Conservation (phyloP, 768 basidiomycete genomes). For the Amanita rimosa region DNA sequence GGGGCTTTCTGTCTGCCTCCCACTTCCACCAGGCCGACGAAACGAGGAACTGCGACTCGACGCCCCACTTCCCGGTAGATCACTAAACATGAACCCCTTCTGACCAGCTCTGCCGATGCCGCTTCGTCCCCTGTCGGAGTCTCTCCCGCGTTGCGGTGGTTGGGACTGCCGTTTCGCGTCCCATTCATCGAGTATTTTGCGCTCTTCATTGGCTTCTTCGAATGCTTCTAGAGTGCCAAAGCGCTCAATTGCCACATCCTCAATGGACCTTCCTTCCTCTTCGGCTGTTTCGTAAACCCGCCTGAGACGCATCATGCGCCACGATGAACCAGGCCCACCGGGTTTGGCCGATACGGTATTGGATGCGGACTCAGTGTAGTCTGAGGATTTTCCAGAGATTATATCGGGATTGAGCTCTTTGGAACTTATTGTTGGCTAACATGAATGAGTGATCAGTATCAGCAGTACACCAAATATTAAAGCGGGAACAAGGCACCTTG, state of each 20-base stretch:
- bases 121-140: constrained; percentile 18
- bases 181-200: constrained; percentile 76
- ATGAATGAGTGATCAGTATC: background rate
- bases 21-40: constrained; percentile 62
- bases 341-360: constrained; percentile 40
- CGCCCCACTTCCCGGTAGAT: constrained; percentile 45
- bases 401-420: constrained; percentile 55
- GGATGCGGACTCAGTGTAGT: constrained; percentile 28
- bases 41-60: constrained; percentile 85
- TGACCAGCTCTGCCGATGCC: constrained; percentile 15
- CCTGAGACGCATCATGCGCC: constrained; percentile 96
- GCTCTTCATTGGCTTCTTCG: constrained; percentile 82
- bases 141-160: constrained; percentile 21
- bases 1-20: constrained; percentile 15
- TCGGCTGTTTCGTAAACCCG: constrained; percentile 84
- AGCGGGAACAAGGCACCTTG: constrained; percentile 34
- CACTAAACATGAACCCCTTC: constrained; percentile 59
- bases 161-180: constrained; percentile 40
- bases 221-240: constrained; percentile 82
- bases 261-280: constrained; percentile 63
- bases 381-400: constrained; percentile 28
- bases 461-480: background rate
- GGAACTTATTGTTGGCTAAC: constrained; percentile 47
- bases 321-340: constrained; percentile 87
- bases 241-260: constrained; percentile 78